Conservation (phyloP, 768 basidiomycete species). For the Hypholoma sublateritium region DNA sequence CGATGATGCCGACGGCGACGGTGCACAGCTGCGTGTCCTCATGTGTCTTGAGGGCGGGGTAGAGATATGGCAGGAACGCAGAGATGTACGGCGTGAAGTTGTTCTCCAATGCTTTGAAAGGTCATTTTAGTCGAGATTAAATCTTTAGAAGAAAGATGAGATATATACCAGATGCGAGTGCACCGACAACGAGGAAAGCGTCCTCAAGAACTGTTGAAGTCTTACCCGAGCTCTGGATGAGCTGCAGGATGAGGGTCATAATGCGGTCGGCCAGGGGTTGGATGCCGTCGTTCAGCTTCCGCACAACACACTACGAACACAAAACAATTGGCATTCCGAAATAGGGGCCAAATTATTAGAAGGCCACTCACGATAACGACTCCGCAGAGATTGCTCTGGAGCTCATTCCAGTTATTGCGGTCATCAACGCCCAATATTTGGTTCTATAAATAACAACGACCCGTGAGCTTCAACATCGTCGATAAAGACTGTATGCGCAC, state of each 20-base stretch:
- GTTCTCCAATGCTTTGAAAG: conserved; percentile 62
- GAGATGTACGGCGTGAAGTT: conserved; percentile 81
- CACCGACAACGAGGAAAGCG: conserved; percentile 91
- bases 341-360: not conserved
- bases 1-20: conserved; percentile 93
- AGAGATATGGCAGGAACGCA: conserved; percentile 84
- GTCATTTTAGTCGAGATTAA: not conserved
- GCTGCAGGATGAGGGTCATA: conserved; percentile 86
- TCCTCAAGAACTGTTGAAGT: conserved; percentile 95
- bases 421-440: conserved; percentile 96
- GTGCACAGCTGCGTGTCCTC: conserved; percentile 96
- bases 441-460: conserved; percentile 45
- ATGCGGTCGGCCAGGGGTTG: conserved; percentile 90
- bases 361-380: conserved; percentile 71
- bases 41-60: conserved; percentile 85
- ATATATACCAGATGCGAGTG: conserved; percentile 66
- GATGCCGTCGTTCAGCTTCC: conserved; percentile 80
- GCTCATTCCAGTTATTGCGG: conserved; percentile 97
- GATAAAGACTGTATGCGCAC: conserved; percentile 17
- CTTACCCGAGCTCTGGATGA: conserved; percentile 87
- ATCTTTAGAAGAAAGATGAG: not conserved
- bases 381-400: conserved; percentile 93
- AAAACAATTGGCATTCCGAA: conserved; percentile 1
- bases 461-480: not conserved
- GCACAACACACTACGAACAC: conserved; percentile 67